Conservation (phyloP, 768 basidiomycete species). For the Hygrocybe punicea region DNA sequence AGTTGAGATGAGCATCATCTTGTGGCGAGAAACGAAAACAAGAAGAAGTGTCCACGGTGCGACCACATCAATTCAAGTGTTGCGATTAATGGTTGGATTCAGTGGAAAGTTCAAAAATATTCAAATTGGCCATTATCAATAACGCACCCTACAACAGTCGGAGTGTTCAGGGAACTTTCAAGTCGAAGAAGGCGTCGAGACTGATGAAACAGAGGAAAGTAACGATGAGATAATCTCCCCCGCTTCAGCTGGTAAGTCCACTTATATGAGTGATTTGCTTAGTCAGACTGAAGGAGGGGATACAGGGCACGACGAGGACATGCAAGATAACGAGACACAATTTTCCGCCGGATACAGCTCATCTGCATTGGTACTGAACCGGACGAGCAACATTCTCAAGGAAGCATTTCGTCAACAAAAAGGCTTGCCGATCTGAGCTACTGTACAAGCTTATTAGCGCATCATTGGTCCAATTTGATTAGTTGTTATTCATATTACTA, state of each 20-base stretch:
- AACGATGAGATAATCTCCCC: background rate
- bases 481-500: no score
- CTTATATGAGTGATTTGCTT: background rate
- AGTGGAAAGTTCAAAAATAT: background rate
- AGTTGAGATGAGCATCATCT: slow-evolving; percentile 6
- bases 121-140: background rate
- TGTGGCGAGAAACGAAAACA: background rate
- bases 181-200: background rate
- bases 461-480: no score
- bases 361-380: background rate
- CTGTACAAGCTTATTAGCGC: no score
- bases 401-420: no score
- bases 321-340: background rate
- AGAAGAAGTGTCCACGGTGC: slow-evolving; percentile 5
- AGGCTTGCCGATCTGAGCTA: no score
- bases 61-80: background rate
- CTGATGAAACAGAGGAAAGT: background rate
- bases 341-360: background rate
- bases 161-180: background rate
- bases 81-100: slow-evolving; percentile 3
- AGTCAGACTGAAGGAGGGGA: no score
- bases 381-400: no score
- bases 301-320: no score
- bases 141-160: background rate
- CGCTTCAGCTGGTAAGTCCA: background rate